phyloP scores from a whole-genome alignment of 2,329 filamentous ascomycete genomes.

The Neonectria punicea region DNA sequence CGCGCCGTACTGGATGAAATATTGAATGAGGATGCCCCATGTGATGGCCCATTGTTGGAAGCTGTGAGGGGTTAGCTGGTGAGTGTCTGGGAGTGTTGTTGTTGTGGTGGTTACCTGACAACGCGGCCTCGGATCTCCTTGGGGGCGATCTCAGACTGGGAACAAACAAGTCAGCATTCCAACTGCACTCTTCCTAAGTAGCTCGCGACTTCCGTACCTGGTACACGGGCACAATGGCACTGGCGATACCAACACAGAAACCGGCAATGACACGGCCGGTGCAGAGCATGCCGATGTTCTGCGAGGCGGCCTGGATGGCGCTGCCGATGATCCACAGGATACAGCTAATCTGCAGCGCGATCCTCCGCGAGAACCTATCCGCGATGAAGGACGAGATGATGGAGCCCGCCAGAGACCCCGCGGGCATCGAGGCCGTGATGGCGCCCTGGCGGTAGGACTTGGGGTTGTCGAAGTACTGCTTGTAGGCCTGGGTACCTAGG shows the following conservation, averaged over 20 bases:
- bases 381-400: conserved; percentile 62
- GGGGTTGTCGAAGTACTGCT: conserved; percentile 75
- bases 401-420: conserved; percentile 73
- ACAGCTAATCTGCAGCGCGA: conserved; percentile 60
- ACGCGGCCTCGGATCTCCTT: conserved; percentile 68
- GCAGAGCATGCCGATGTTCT: conserved; percentile 77
- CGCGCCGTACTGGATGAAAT: conserved; percentile 73
- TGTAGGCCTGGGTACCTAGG: conserved; percentile 74
- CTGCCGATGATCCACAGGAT: conserved; percentile 63
- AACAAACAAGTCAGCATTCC: neutral
- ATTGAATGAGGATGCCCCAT: conserved; percentile 75
- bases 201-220: conserved; percentile 54
- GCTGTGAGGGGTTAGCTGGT: conserved; percentile 27
- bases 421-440: conserved; percentile 80
- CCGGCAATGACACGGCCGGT: conserved; percentile 78
- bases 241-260: conserved; percentile 78
- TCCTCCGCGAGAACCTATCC: conserved; percentile 61
- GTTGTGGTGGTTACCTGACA: conserved; percentile 50
- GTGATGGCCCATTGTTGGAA: conserved; percentile 78
- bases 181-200: neutral
- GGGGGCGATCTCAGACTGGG: conserved; percentile 67
- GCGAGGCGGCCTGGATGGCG: conserved; percentile 68
- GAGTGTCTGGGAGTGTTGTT: neutral
- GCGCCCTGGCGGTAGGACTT: conserved; percentile 70
- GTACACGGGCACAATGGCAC: conserved; percentile 76